A percentile compares a stretch with the other conserved stretches of the same genome.
Conservation (phyloP, 2,329 filamentous ascomycete species). For the Clarireedia hainanense region DNA sequence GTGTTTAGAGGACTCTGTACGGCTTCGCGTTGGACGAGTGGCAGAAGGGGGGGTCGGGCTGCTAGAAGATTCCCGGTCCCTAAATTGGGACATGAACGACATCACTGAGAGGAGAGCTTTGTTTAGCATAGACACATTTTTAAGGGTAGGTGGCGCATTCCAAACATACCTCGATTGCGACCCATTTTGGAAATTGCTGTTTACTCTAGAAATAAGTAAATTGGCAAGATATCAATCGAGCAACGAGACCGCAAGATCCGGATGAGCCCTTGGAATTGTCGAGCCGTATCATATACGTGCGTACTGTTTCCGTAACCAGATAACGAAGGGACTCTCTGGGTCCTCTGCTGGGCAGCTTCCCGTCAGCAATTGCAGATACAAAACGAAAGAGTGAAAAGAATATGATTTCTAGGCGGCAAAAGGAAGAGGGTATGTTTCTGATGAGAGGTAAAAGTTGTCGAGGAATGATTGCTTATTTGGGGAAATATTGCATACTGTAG, state of each 20-base stretch:
- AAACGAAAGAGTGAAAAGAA: neutral
- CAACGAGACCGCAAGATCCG: conserved; percentile 19
- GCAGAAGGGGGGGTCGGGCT: conserved; percentile 25
- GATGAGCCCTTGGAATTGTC: conserved; percentile 4
- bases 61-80: conserved; percentile 32
- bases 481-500: neutral
- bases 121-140: neutral
- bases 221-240: neutral
- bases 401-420: neutral
- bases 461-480: conserved; percentile 6
- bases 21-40: conserved; percentile 14
- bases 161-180: conserved; percentile 28
- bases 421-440: neutral
- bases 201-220: neutral
- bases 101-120: conserved; percentile 48
- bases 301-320: neutral
- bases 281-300: conserved; percentile 12
- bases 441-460: neutral
- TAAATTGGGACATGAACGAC: conserved; percentile 80
- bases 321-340: neutral
- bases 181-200: conserved; percentile 25
- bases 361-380: neutral
- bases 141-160: conserved; percentile 2
- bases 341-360: neutral
- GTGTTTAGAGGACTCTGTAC: conserved; percentile 15